These are phyloP conservation scores for Ichthyophthirius multifiliis DNA, from an alignment of 169 alveolate genomes.

Conservation along the genomic window DNA sequence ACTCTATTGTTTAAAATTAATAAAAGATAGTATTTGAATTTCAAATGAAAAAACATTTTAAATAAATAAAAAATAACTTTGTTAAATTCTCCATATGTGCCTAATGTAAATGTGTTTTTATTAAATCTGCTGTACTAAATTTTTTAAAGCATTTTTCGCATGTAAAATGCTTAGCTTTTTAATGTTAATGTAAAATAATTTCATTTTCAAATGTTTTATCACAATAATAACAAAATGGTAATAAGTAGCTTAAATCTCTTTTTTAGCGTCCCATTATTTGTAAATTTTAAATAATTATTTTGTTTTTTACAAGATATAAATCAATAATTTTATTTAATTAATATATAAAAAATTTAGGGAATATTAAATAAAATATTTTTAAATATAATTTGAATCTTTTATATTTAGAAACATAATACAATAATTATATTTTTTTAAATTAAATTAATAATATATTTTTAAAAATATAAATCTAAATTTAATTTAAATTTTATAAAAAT, in stretches of 20 bases:
- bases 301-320: too few relatives aligned
- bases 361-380: too few relatives aligned
- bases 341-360: too few relatives aligned
- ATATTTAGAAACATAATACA: too few relatives aligned
- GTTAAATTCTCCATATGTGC: slow-evolving; percentile 64
- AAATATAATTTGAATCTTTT: too few relatives aligned
- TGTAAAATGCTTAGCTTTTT: slow-evolving; percentile 81
- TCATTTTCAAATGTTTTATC: slow-evolving; percentile 79
- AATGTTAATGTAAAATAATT: slow-evolving; percentile 71
- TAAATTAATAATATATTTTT: too few relatives aligned
- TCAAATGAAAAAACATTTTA: background rate
- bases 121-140: slow-evolving; percentile 78
- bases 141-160: slow-evolving; percentile 72
- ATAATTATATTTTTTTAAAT: too few relatives aligned
- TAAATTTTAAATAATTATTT: too few relatives aligned
- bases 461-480: too few relatives aligned
- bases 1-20: slow-evolving; percentile 47
- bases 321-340: too few relatives aligned
- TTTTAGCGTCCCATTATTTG: slow-evolving; percentile 79
- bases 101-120: slow-evolving; percentile 70
- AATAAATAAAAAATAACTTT: slow-evolving; percentile 11
- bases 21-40: background rate
- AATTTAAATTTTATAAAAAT: too few relatives aligned
- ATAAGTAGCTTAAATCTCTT: slow-evolving; percentile 64
- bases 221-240: slow-evolving; percentile 84